Percentiles rank a stretch among this genome's conserved stretches.
Evolutionary conservation across 176 grass and related monocot species (phyloP).

Genomic region (Oryza glaberrima): DNA sequence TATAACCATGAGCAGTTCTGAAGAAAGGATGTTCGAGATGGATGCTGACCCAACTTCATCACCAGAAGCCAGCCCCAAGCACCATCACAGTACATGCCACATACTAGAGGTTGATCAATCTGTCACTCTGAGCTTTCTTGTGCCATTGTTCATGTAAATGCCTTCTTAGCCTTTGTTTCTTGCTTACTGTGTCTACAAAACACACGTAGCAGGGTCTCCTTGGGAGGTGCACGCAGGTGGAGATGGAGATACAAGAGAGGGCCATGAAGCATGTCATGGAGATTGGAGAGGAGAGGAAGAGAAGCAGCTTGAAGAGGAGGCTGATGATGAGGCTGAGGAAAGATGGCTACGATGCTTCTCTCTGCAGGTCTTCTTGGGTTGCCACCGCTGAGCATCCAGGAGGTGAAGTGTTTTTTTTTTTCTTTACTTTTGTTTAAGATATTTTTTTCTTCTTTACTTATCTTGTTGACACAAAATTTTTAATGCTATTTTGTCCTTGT

Average conservation of each 20-base stretch:
- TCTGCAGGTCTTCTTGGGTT: constrained; percentile 71
- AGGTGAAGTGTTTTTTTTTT: constrained; percentile 45
- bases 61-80: constrained; percentile 3
- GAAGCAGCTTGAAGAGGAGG: constrained; percentile 57
- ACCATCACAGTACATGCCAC: constrained; percentile 36
- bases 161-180: neutral
- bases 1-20: constrained; percentile 46
- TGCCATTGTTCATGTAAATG: neutral
- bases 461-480: neutral
- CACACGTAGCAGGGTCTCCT: constrained; percentile 30
- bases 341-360: constrained; percentile 69
- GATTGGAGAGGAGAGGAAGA: constrained; percentile 51
- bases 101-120: constrained; percentile 44
- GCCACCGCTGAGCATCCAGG: constrained; percentile 59
- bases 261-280: constrained; percentile 52
- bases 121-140: neutral
- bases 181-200: neutral
- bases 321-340: constrained; percentile 69
- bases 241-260: constrained; percentile 56
- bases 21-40: constrained; percentile 52
- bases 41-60: constrained; percentile 32
- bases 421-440: too few species aligned
- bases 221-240: constrained; percentile 33
- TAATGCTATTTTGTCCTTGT: neutral
- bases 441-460: neutral